Base-by-base conservation (phyloP, 768 basidiomycete genomes). In the Podaxis rugospora region DNA sequence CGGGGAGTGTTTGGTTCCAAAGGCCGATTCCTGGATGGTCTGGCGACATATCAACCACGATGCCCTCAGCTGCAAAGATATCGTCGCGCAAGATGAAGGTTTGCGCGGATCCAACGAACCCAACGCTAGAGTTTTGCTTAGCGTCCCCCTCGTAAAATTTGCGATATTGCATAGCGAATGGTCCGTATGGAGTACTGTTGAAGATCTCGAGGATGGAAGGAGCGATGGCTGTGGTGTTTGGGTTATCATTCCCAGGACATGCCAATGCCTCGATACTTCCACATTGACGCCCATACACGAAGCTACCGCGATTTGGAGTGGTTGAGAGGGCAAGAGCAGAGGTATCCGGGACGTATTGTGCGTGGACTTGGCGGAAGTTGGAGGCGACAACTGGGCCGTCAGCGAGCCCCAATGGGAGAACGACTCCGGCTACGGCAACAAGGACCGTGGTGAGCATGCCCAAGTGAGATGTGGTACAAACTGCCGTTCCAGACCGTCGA, bases 151-250 rank as follows among this genome's bases (percentile, higher is more conserved):
- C 28, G 23, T 62, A 69, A 39, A 64, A 69, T 27, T 55, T 59
- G 13, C 68, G 46, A 44, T 64, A 69, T 52, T 67, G 60, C 67
- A 69, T 68, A 25, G 42, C 47, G 32, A 69, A 69, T 11, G 67
- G 57, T 13, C 67, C 63, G 49, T 68, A 58, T 1, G 64, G 59
- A 10, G 66, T 69, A 27, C 63, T 62, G 55, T 64, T 66, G 61
- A 69, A 69, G 3, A 25, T 62, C 5, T 55, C 58, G 2, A 67
- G 23, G 13, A 64, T 46, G 5, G 55, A 64, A 1, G 63, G 61
- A 1, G 67, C 44, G 27, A 69, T 68, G 1, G 36, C 50, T 1
- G 67, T 58, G 11, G 60, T 63, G 36, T 67, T 67, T 9, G 40
- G 55, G 40, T 57, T 51, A 40, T 23, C 50, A 35, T 61, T 64